A percentile compares a stretch with the other conserved stretches of the same genome.
phyloP scores from a whole-genome alignment of 1,139 yeast species.

The Hyphopichia buzzinii region DNA sequence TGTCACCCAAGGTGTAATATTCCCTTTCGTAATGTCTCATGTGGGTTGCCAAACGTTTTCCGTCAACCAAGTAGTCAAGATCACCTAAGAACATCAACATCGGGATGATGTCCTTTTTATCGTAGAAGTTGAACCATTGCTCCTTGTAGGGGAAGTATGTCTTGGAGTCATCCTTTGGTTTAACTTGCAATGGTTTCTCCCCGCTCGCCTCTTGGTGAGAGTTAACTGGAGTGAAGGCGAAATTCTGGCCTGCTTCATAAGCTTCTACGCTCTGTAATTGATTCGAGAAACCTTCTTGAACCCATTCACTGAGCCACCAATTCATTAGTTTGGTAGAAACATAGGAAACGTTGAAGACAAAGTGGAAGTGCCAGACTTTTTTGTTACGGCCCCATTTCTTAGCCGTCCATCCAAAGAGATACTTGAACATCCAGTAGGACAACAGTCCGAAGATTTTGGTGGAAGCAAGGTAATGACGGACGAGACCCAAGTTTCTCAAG shows the following conservation, averaged over 20 bases:
- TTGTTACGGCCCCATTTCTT: slow-evolving; percentile 63
- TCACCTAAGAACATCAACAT: slow-evolving; percentile 62
- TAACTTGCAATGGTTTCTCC: not conserved
- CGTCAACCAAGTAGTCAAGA: slow-evolving; percentile 66
- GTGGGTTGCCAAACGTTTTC: slow-evolving; percentile 51
- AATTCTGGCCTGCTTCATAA: slow-evolving; percentile 29
- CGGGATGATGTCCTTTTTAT: slow-evolving; percentile 41
- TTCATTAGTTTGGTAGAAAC: slow-evolving; percentile 78
- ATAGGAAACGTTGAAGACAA: slow-evolving; percentile 82
- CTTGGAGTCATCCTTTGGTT: slow-evolving; percentile 37
- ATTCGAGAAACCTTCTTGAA: slow-evolving; percentile 40
- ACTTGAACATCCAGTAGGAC: slow-evolving; percentile 80
- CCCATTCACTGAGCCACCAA: slow-evolving; percentile 75
- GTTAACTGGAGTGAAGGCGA: slow-evolving; percentile 12
- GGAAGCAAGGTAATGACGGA: slow-evolving; percentile 45
- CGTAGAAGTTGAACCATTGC: slow-evolving; percentile 53
- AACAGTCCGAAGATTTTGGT: slow-evolving; percentile 54
- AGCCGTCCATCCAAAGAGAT: slow-evolving; percentile 83
- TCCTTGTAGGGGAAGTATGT: slow-evolving; percentile 51
- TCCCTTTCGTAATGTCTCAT: slow-evolving; percentile 49
- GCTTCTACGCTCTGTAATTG: slow-evolving; percentile 34
- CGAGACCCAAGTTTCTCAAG: slow-evolving; percentile 54
- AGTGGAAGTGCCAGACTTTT: slow-evolving; percentile 65
- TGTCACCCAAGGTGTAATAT: slow-evolving; percentile 35
- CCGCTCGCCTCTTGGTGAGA: not conserved